Percentiles rank a stretch among this genome's conserved stretches.
phyloP scores from a whole-genome alignment of 2,329 filamentous ascomycete species.

The Colletotrichum nymphaeae region DNA sequence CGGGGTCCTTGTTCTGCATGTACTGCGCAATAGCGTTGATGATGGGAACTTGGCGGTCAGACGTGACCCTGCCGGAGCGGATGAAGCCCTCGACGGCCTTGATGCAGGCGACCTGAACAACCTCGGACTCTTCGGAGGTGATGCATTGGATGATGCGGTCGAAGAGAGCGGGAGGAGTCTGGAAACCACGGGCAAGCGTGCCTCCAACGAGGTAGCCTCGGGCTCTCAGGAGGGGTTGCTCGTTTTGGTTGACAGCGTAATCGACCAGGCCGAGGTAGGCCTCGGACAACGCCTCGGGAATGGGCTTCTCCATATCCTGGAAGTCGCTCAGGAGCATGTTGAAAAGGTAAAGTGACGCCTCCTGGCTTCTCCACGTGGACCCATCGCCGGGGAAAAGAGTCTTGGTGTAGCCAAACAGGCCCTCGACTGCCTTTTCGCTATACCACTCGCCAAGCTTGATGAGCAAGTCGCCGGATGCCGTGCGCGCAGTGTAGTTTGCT shows the following conservation, averaged over 20 bases:
- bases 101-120: slow-evolving; percentile 92
- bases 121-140: slow-evolving; percentile 80
- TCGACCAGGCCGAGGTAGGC: slow-evolving; percentile 85
- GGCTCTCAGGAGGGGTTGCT: slow-evolving; percentile 83
- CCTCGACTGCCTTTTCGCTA: slow-evolving; percentile 78
- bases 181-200: slow-evolving; percentile 76
- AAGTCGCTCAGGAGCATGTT: slow-evolving; percentile 88
- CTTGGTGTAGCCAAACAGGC: slow-evolving; percentile 81
- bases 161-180: slow-evolving; percentile 73
- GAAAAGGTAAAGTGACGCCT: slow-evolving; percentile 86
- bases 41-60: slow-evolving; percentile 70
- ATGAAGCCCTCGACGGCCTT: slow-evolving; percentile 82
- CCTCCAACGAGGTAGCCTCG: slow-evolving; percentile 90
- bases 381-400: slow-evolving; percentile 72
- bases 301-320: slow-evolving; percentile 77
- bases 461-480: slow-evolving; percentile 89
- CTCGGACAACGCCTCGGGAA: slow-evolving; percentile 76
- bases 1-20: slow-evolving; percentile 82
- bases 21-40: slow-evolving; percentile 77
- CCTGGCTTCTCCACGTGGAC: slow-evolving; percentile 72
- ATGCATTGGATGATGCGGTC: slow-evolving; percentile 82
- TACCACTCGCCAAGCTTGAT: slow-evolving; percentile 96
- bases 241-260: slow-evolving; percentile 75
- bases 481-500: slow-evolving; percentile 94
- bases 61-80: slow-evolving; percentile 60